phyloP scores from a whole-genome alignment of 345 rosid species.

The Capsella bursapastoris region DNA sequence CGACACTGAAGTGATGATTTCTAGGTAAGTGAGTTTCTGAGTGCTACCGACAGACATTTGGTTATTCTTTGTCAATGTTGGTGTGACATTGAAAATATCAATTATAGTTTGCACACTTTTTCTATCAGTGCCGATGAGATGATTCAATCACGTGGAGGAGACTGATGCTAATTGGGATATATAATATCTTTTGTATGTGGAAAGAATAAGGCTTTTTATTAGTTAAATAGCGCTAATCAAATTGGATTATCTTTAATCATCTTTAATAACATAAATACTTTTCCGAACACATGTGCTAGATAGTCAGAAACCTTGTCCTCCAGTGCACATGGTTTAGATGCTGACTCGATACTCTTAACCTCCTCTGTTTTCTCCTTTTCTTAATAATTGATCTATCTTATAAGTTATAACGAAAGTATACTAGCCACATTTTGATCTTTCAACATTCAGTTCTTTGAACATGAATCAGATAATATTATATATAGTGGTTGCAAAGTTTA shows the following conservation, averaged over 20 bases:
- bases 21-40: background rate
- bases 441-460: background rate
- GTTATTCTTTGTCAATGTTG: background rate
- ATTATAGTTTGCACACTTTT: background rate
- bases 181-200: no score
- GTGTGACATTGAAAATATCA: background rate
- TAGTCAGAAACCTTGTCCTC: constrained; percentile 29
- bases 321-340: constrained; percentile 31
- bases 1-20: background rate
- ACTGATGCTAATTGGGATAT: background rate
- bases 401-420: background rate
- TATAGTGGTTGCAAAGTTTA: background rate
- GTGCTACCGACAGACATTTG: background rate
- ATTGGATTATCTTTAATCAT: background rate
- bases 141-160: background rate
- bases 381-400: background rate
- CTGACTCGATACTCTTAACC: constrained; percentile 31
- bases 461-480: background rate
- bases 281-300: constrained; percentile 20
- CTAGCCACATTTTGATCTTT: background rate
- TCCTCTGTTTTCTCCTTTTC: constrained; percentile 1
- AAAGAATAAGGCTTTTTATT: background rate
- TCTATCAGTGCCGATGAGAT: background rate
- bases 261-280: background rate
- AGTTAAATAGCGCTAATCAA: constrained; percentile 3